A percentile compares a stretch with the other conserved stretches of the same genome.
Evolutionary conservation across 352 stramenopile species (phyloP).

Genomic region (Hyaloperonospora brassicae): DNA sequence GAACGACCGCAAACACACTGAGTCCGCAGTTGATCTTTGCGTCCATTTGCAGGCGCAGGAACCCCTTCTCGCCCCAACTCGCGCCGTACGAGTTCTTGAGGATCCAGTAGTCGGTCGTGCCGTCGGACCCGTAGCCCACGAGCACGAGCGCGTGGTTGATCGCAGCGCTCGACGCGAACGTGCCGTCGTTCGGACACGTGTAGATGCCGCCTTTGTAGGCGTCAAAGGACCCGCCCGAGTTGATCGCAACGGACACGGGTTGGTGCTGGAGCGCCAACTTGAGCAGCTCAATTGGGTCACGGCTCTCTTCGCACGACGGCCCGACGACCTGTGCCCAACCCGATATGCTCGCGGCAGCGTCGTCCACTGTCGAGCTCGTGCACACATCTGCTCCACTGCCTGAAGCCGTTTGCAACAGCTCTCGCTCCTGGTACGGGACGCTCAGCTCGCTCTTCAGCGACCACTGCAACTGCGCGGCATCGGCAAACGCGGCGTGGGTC

Average conservation of each 20-base stretch:
- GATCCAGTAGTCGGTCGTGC: constrained; percentile 58
- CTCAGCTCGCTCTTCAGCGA: constrained; percentile 53
- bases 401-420: constrained; percentile 22
- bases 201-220: constrained; percentile 76
- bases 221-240: constrained; percentile 70
- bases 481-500: constrained; percentile 62
- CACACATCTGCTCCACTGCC: constrained; percentile 31
- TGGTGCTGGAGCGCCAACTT: constrained; percentile 62
- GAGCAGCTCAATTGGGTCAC: constrained; percentile 48
- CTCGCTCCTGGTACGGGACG: constrained; percentile 56
- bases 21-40: constrained; percentile 72
- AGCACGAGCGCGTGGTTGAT: constrained; percentile 73
- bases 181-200: constrained; percentile 57
- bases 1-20: constrained; percentile 66
- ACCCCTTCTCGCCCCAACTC: constrained; percentile 65
- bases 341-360: constrained; percentile 52
- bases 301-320: constrained; percentile 41
- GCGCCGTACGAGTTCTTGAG: constrained; percentile 79
- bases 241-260: constrained; percentile 70
- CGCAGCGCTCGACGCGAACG: constrained; percentile 46
- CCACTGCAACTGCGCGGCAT: constrained; percentile 46
- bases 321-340: constrained; percentile 65
- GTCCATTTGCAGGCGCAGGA: constrained; percentile 54
- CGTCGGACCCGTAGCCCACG: constrained; percentile 54
- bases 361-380: constrained; percentile 22